Conservation (phyloP, 331 rosid genomes). For the Pyracantha coccinea region DNA sequence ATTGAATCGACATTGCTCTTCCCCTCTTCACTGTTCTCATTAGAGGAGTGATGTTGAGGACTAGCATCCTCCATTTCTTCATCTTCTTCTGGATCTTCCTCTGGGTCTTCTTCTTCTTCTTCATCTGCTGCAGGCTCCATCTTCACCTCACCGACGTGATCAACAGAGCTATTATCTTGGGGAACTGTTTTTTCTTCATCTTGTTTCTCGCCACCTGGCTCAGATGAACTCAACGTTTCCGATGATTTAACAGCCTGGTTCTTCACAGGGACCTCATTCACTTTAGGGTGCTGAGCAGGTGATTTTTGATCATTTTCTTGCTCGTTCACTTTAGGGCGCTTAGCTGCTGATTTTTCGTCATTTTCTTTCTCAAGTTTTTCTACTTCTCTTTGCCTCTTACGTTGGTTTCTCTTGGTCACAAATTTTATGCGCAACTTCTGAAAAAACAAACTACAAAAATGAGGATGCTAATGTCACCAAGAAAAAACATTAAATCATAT, state of each 20-base stretch:
- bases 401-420: conserved; percentile 61
- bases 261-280: conserved; percentile 42
- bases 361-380: conserved; percentile 41
- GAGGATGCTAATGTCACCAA: not conserved
- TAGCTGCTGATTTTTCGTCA: conserved; percentile 27
- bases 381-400: conserved; percentile 81
- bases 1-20: conserved; percentile 20
- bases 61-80: conserved; percentile 62
- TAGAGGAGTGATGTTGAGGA: conserved; percentile 37
- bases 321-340: conserved; percentile 52
- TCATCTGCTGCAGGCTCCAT: conserved; percentile 57
- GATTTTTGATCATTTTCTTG: conserved; percentile 33
- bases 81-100: conserved; percentile 68
- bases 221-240: conserved; percentile 25
- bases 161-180: conserved; percentile 32
- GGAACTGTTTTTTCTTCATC: conserved; percentile 39
- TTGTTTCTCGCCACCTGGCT: conserved; percentile 41
- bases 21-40: conserved; percentile 23
- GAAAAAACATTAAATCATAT: not conserved
- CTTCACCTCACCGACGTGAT: conserved; percentile 39
- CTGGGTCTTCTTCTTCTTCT: conserved; percentile 75
- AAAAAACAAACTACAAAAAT: not conserved
- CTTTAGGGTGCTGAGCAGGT: conserved; percentile 50
- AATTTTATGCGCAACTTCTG: conserved; percentile 69
- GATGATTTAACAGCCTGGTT: conserved; percentile 24